Evolutionary conservation across 1,284 basidiomycete genomes (phyloP), one percentile per base, ranked within the genome.

Genomic region (Xerocomus amazonicus): DNA sequence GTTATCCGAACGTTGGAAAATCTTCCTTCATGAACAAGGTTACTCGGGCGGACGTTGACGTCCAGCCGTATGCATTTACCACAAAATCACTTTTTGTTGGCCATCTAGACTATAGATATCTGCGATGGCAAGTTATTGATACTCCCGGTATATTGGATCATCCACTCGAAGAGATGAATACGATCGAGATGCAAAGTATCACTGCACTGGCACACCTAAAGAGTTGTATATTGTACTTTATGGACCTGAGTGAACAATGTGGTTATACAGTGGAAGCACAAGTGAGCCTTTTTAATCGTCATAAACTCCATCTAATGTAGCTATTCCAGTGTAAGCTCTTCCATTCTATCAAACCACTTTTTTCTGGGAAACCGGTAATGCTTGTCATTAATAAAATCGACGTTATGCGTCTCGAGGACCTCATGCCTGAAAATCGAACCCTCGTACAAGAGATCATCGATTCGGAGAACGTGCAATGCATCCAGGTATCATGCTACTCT

Each of bases 171-270:
- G 94, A 97, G 54, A 97, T 97, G 95, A 97, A 97, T 78, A 97
- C 94, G 53, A 97, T 97, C 60, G 95, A 97, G 74, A 97, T 97
- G 93, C 94, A 97, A 76, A 94, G 90, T 62, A 95, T 97, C 70
- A 97, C 93, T 35, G 95, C 94, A 8, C 77, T 97, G 55, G 94
- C 94, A 3, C 95, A 97, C 72, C 73, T 97, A 39, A 91, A 95
- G 70, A 84, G 86, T 56, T 94, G 91, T 60, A 79, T 97, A 12
- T 72, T 97, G 63, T 97, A 97, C 74, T 97, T 97, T 67, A 96
- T 97, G 92, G 95, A 97, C 71, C 78, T 96, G 17, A 90, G 87
- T 56, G 95, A 96, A 72, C 95, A 97, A 68, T 97, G 94, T 71
- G 94, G 95, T 9, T 97, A 95, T 75, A 86, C 88, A 3, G 79